Evolutionary conservation across 2,329 filamentous ascomycete genomes (phyloP), one percentile per base, ranked within the genome.

Genomic region (Hymenoscyphus fraxineus): DNA sequence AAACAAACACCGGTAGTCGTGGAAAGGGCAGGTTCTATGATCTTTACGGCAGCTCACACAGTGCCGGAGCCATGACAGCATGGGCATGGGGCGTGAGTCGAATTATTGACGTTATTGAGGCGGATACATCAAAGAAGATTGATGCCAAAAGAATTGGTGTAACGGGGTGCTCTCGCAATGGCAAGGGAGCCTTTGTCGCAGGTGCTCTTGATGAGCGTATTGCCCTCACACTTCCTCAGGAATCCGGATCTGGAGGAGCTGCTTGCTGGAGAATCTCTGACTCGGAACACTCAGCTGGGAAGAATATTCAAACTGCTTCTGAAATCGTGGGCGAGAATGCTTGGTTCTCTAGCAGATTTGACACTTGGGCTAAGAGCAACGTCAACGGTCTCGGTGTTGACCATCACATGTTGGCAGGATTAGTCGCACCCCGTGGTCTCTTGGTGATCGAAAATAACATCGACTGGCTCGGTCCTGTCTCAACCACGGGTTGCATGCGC

Each of bases 21-120:
- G 85, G 85, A 61, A 76, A 80, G 67, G 85, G 85, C 65, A 79
- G 80, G 62, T 88, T 87, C 77, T 88, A 84, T 76, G 81, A 81
- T 57, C 77, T 88, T 5, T 86, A 86, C 69, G 85, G 85, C 56
- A 79, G 76, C 61, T 74, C 77, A 15, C 82, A 85, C 76, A 80
- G 78, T 41, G 85, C 85, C 15, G 83, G 84, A 60, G 85, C 85
- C 6, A 75, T 85, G 67, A 86, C 82, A 5, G 84, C 86, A 32
- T 88, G 86, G 86, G 83, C 85, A 9, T 88, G 85, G 85, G 85
- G 83, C 63, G 83, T 87, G 2, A 81, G 82, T 70, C 83, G 84
- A 60, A 79, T 88, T 68, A 81, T 88, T 59, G 85, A 88, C 72
- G 83, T 80, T 16, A 78, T 88, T 44, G 84, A 86, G 77, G 73